A percentile compares a stretch with the other conserved stretches of the same genome.
Evolutionary conservation across 2,329 filamentous ascomycete genomes (phyloP).

Genomic region (Exophiala sideris): DNA sequence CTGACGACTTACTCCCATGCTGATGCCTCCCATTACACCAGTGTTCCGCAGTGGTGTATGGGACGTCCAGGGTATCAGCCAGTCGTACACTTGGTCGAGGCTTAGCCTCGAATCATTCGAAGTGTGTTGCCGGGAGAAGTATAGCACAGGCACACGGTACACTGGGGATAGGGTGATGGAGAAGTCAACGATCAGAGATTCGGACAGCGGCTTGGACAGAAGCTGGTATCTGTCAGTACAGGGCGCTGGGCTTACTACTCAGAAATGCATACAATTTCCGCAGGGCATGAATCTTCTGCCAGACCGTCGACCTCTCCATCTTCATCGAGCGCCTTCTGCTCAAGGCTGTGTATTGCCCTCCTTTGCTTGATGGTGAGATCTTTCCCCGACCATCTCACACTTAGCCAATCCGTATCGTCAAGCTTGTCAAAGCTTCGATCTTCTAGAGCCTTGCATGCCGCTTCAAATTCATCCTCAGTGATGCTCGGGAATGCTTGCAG

Average conservation of each 20-base stretch:
- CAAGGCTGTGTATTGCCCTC: constrained; percentile 11
- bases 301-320: background rate
- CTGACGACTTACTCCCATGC: constrained; percentile 62
- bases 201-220: background rate
- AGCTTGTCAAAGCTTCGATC: constrained; percentile 29
- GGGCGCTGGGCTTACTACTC: too few species aligned
- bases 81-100: constrained; percentile 67
- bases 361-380: constrained; percentile 21
- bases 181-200: constrained; percentile 28
- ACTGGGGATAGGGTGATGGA: constrained; percentile 67
- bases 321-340: background rate
- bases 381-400: constrained; percentile 19
- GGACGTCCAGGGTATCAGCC: constrained; percentile 65
- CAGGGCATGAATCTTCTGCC: background rate
- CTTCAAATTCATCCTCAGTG: constrained; percentile 59
- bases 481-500: constrained; percentile 57
- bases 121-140: constrained; percentile 65
- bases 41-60: constrained; percentile 58
- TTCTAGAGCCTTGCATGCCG: constrained; percentile 60
- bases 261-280: background rate
- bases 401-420: constrained; percentile 23
- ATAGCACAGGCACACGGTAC: constrained; percentile 71
- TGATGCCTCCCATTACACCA: constrained; percentile 69
- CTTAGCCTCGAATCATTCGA: constrained; percentile 55
- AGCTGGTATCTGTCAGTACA: too few species aligned